Evolutionary conservation across 306 rosid genomes (phyloP).

Genomic region (Dalbergia cochinchinensis): DNA sequence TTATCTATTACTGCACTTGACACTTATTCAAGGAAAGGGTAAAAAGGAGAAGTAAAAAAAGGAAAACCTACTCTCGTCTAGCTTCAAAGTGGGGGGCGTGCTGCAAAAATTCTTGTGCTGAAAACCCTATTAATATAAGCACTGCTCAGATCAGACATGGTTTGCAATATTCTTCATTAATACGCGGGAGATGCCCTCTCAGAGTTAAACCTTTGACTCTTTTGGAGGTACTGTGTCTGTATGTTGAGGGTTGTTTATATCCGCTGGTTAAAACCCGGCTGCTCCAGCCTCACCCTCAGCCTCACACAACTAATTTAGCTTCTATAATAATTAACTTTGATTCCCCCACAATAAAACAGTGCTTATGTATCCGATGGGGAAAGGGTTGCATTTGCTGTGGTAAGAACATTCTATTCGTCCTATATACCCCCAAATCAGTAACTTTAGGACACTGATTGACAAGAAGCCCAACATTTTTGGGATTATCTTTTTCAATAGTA

Average conservation of each 20-base stretch:
- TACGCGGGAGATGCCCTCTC: background rate
- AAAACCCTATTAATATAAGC: too few species aligned
- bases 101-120: too few species aligned
- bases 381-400: background rate
- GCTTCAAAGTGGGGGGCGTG: too few species aligned
- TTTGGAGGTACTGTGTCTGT: background rate
- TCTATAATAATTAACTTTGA: background rate
- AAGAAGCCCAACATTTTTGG: constrained; percentile 30
- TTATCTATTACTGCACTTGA: too few species aligned
- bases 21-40: too few species aligned
- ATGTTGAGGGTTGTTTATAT: background rate
- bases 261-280: background rate
- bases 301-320: background rate
- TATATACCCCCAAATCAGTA: constrained; percentile 13
- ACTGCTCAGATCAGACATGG: too few species aligned
- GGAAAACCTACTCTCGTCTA: too few species aligned
- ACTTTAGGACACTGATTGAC: constrained; percentile 25
- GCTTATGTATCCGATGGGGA: background rate
- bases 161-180: too few species aligned
- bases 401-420: constrained; percentile 4
- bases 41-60: too few species aligned
- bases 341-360: background rate
- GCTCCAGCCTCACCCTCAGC: background rate
- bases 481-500: constrained; percentile 1
- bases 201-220: background rate